Conservation (phyloP, 495 filamentous ascomycete genomes). For the Penicillium fimorum region DNA sequence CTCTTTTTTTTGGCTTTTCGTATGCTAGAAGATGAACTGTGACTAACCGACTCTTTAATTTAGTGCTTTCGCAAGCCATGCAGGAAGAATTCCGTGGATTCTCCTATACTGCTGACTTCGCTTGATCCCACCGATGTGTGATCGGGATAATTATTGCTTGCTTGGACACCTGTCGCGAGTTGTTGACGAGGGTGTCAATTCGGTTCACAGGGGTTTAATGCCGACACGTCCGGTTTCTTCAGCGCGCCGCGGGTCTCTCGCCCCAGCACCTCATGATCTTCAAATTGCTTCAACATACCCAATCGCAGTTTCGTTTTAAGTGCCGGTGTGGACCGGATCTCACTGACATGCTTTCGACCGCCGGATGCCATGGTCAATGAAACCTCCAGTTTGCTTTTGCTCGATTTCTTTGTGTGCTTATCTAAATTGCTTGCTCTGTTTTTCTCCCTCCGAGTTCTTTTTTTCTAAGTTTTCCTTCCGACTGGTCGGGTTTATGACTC, state of each 20-base stretch:
- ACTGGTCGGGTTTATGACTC: constrained; percentile 18
- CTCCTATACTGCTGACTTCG: constrained; percentile 85
- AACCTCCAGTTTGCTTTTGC: constrained; percentile 19
- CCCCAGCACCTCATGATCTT: constrained; percentile 16
- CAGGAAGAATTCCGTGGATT: constrained; percentile 99
- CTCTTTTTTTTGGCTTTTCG: neutral
- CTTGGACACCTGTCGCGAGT: constrained; percentile 14
- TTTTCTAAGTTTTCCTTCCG: constrained; percentile 8
- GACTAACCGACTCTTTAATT: constrained; percentile 14
- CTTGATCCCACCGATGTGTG: constrained; percentile 32
- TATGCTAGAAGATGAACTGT: constrained; percentile 7
- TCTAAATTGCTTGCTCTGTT: constrained; percentile 28
- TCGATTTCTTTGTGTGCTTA: constrained; percentile 15
- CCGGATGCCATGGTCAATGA: constrained; percentile 29
- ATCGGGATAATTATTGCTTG: constrained; percentile 15
- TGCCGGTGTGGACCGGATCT: constrained; percentile 24
- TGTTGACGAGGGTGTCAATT: constrained; percentile 5
- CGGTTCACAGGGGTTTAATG: constrained; percentile 6
- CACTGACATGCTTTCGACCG: constrained; percentile 21
- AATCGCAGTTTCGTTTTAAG: constrained; percentile 27
- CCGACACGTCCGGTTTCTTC: constrained; percentile 15
- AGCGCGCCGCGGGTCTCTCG: constrained; percentile 17
- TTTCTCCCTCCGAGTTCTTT: constrained; percentile 10
- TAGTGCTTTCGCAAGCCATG: constrained; percentile 97
- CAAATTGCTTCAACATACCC: constrained; percentile 32